Evolutionary conservation across 495 filamentous ascomycete genomes (phyloP).

Genomic region (Penicillium tannophilum): DNA sequence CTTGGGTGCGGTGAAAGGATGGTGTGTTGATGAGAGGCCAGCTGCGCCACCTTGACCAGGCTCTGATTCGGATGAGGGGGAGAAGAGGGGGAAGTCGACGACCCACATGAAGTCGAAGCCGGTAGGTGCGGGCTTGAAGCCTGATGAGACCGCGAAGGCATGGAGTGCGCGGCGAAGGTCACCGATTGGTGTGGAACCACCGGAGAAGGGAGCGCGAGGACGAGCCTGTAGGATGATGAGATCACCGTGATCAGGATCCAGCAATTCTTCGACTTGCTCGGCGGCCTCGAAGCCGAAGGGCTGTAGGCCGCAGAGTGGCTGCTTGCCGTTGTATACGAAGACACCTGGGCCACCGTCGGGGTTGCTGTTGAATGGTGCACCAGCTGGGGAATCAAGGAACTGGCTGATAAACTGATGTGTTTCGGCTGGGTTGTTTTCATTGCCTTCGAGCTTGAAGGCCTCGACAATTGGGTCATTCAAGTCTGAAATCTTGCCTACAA

Average conservation of each 20-base stretch:
- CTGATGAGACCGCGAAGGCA: conserved; percentile 60
- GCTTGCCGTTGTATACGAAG: conserved; percentile 68
- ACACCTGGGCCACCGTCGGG: conserved; percentile 73
- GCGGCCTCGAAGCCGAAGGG: conserved; percentile 75
- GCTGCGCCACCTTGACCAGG: conserved; percentile 81
- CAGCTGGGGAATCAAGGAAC: conserved; percentile 70
- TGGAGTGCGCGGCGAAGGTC: conserved; percentile 72
- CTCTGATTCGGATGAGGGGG: conserved; percentile 64
- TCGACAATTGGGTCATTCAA: conserved; percentile 67
- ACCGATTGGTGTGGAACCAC: conserved; percentile 78
- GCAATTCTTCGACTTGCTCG: conserved; percentile 54
- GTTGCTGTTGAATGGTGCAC: conserved; percentile 61
- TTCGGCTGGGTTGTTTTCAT: conserved; percentile 46
- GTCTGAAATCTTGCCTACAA: conserved; percentile 70
- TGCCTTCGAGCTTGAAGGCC: conserved; percentile 61
- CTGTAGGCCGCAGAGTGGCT: conserved; percentile 72
- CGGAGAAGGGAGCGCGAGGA: conserved; percentile 55
- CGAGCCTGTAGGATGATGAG: conserved; percentile 81
- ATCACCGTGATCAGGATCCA: conserved; percentile 67
- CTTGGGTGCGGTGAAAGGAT: conserved; percentile 92
- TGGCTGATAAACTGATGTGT: conserved; percentile 61
- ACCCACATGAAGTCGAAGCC: conserved; percentile 80
- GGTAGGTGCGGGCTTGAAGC: conserved; percentile 54
- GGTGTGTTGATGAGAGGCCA: conserved; percentile 85
- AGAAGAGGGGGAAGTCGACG: conserved; percentile 88